Evolutionary conservation across 2,329 filamentous ascomycete species (phyloP).

Genomic region (Achaetomium macrosporum): DNA sequence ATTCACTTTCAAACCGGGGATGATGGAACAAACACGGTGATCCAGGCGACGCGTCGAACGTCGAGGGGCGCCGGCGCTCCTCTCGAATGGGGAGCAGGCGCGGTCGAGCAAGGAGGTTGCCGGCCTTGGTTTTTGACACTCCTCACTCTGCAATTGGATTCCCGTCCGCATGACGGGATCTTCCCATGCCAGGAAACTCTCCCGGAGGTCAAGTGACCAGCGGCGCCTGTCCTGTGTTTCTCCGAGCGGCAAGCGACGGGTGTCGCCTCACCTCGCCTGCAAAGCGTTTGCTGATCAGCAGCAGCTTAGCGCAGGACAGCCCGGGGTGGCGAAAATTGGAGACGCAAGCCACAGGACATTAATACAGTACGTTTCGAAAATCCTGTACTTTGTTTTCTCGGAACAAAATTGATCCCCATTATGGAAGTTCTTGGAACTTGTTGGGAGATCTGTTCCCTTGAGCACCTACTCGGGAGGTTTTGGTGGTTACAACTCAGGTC

Average conservation of each 20-base stretch:
- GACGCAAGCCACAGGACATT: constrained; percentile 5
- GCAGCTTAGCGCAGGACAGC: constrained; percentile 2
- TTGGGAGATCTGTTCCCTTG: no score
- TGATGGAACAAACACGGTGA: constrained; percentile 9
- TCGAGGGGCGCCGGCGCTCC: background rate
- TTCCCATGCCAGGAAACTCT: background rate
- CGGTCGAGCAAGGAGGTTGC: constrained; percentile 9
- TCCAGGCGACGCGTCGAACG: constrained; percentile 3
- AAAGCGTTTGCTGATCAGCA: background rate
- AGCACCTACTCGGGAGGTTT: no score
- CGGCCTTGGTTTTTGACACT: constrained; percentile 12
- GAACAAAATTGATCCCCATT: no score
- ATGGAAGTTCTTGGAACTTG: no score
- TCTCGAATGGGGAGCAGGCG: constrained; percentile 4
- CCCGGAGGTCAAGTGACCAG: constrained; percentile 15
- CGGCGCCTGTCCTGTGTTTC: constrained; percentile 7
- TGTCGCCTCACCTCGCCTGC: constrained; percentile 12
- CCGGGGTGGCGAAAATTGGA: background rate
- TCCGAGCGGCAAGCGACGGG: constrained; percentile 7
- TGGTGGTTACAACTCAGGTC: no score
- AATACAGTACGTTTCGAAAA: no score
- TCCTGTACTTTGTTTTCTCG: no score
- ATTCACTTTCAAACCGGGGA: constrained; percentile 8
- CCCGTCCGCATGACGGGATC: constrained; percentile 7
- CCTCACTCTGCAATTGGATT: constrained; percentile 9